Conservation (phyloP, 2,329 filamentous ascomycete species). For the Talaromyces sp. region DNA sequence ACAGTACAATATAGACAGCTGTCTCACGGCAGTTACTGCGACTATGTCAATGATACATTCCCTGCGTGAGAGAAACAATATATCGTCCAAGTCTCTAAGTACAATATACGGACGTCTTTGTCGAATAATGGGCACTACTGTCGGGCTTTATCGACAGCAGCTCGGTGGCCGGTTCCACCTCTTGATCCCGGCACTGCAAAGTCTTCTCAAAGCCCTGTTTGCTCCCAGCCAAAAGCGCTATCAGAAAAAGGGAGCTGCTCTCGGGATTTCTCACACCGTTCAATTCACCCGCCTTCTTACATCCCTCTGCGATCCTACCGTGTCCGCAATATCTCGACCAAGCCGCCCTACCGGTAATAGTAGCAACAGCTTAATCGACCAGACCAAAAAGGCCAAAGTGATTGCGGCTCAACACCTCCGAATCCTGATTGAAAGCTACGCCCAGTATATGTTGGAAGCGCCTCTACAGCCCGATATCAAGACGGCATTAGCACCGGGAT, state of each 20-base stretch:
- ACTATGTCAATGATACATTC: slow-evolving; percentile 10
- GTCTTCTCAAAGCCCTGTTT: slow-evolving; percentile 56
- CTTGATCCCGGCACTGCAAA: slow-evolving; percentile 54
- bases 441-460: slow-evolving; percentile 50
- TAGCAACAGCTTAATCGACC: slow-evolving; percentile 53
- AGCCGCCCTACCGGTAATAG: slow-evolving; percentile 30
- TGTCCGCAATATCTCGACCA: slow-evolving; percentile 50
- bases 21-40: slow-evolving; percentile 38
- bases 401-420: slow-evolving; percentile 57
- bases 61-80: slow-evolving; percentile 25
- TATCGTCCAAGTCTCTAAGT: slow-evolving; percentile 31
- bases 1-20: slow-evolving; percentile 46
- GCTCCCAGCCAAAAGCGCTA: slow-evolving; percentile 40
- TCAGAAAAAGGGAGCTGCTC: slow-evolving; percentile 23
- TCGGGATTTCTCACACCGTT: slow-evolving; percentile 46
- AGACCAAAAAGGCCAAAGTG: slow-evolving; percentile 57
- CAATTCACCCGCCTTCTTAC: slow-evolving; percentile 55
- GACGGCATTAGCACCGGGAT: slow-evolving; percentile 50
- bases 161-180: slow-evolving; percentile 61
- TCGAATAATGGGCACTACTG: slow-evolving; percentile 49
- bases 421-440: slow-evolving; percentile 57
- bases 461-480: slow-evolving; percentile 52
- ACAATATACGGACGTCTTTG: slow-evolving; percentile 55
- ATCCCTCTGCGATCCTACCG: slow-evolving; percentile 60
- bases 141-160: slow-evolving; percentile 57